phyloP scores from a whole-genome alignment of 345 rosid genomes.

The Adansonia digitata region DNA sequence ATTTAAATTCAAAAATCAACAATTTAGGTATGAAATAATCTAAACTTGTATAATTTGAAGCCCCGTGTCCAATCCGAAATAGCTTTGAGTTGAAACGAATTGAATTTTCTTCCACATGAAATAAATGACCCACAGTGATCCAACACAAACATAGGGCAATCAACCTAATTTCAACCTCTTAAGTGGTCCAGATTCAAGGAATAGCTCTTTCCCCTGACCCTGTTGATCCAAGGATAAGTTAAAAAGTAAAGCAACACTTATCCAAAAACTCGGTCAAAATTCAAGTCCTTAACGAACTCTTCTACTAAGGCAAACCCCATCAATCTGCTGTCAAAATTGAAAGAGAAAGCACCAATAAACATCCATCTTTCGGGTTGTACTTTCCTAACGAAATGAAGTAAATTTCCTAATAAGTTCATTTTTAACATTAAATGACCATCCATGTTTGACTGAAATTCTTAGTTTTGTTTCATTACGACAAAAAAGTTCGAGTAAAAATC shows the following conservation, averaged over 20 bases:
- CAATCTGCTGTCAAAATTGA: not conserved
- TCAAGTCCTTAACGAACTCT: constrained; percentile 4
- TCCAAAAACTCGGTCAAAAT: not conserved
- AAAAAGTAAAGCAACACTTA: not conserved
- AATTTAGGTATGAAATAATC: no score
- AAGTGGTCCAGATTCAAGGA: not conserved
- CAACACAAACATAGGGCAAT: not conserved
- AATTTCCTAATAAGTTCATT: not conserved
- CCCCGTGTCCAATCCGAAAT: no score
- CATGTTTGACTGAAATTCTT: not conserved
- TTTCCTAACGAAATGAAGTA: not conserved
- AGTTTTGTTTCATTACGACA: not conserved
- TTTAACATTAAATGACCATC: not conserved
- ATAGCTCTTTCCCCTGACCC: not conserved
- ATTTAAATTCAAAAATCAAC: no score
- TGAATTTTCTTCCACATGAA: no score
- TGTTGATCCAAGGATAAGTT: not conserved
- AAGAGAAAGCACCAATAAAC: not conserved
- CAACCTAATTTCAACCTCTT: no score
- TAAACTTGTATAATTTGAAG: no score
- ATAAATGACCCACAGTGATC: no score
- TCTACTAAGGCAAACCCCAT: not conserved
- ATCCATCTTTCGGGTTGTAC: not conserved
- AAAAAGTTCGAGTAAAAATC: not conserved
- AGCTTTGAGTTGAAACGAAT: no score